Evolutionary conservation across 2,329 filamentous ascomycete species (phyloP).

Genomic region (Ophidiomyces ophidiicola): DNA sequence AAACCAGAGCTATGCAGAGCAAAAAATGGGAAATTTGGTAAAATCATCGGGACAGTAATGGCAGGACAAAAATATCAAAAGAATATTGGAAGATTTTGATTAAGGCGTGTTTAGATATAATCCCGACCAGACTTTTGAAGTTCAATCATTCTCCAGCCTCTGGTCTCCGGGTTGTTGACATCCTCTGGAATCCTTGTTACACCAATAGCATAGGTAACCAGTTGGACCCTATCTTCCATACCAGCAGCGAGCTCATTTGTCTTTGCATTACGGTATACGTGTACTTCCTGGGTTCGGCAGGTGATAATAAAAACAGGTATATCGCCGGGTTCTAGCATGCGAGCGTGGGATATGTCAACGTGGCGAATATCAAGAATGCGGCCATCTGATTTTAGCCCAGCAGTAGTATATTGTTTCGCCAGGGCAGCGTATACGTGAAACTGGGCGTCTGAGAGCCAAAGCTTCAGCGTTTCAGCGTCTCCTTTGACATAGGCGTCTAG

Average conservation of each 20-base stretch:
- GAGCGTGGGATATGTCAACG: slow-evolving; percentile 56
- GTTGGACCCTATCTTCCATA: slow-evolving; percentile 97
- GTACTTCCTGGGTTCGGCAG: slow-evolving; percentile 91
- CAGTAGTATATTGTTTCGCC: slow-evolving; percentile 87
- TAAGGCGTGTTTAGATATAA: slow-evolving; percentile 48
- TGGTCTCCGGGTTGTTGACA: slow-evolving; percentile 90
- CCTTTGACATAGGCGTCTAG: slow-evolving; percentile 97
- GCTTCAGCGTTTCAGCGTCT: slow-evolving; percentile 75
- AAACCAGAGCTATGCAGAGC: slow-evolving; percentile 9
- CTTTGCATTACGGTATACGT: slow-evolving; percentile 91
- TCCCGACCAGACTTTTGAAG: slow-evolving; percentile 96
- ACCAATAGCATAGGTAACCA: slow-evolving; percentile 95
- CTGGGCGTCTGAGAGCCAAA: slow-evolving; percentile 93
- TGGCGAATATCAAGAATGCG: slow-evolving; percentile 89
- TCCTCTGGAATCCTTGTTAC: slow-evolving; percentile 89
- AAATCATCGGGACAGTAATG: neutral
- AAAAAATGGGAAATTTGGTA: slow-evolving; percentile 3
- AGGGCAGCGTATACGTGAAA: slow-evolving; percentile 95
- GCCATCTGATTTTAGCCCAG: slow-evolving; percentile 86
- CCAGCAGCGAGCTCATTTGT: slow-evolving; percentile 78
- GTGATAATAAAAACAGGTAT: slow-evolving; percentile 91
- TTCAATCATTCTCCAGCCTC: slow-evolving; percentile 94
- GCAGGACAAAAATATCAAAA: neutral
- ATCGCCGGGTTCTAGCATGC: slow-evolving; percentile 38
- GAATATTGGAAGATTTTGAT: neutral